A percentile compares a stretch with the other conserved stretches of the same genome.
phyloP scores from a whole-genome alignment of 257 asterid species.

The Jaltomata sinuosa region DNA sequence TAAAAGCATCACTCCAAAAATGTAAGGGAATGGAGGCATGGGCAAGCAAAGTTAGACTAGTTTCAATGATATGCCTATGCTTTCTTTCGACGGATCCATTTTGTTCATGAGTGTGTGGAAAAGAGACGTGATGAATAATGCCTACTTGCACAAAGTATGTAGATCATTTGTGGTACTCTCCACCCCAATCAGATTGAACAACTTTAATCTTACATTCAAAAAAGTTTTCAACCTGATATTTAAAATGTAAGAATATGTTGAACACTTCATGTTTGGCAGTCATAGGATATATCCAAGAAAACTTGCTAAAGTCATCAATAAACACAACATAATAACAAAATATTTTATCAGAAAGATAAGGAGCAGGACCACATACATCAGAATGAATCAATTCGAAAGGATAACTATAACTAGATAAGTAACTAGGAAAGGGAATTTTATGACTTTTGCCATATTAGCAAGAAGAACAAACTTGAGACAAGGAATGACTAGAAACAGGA shows the following conservation, averaged over 20 bases:
- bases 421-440: neutral
- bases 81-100: too few species aligned
- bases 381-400: neutral
- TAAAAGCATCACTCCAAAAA: neutral
- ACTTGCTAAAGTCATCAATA: too few species aligned
- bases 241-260: too few species aligned
- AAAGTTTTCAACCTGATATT: too few species aligned
- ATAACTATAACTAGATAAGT: neutral
- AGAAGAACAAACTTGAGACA: neutral
- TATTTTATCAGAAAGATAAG: neutral
- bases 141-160: neutral
- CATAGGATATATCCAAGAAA: too few species aligned
- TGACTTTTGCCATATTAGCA: neutral
- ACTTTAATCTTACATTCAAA: too few species aligned
- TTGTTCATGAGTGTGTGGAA: neutral
- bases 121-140: neutral
- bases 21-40: neutral
- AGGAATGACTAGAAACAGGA: neutral
- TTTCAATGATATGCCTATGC: too few species aligned
- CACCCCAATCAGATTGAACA: too few species aligned
- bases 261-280: too few species aligned
- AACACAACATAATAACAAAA: too few species aligned
- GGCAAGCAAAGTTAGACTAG: neutral
- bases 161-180: neutral
- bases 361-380: neutral